Conservation (phyloP, 2,329 filamentous ascomycete species). For the Arachnopeziza araneosa region DNA sequence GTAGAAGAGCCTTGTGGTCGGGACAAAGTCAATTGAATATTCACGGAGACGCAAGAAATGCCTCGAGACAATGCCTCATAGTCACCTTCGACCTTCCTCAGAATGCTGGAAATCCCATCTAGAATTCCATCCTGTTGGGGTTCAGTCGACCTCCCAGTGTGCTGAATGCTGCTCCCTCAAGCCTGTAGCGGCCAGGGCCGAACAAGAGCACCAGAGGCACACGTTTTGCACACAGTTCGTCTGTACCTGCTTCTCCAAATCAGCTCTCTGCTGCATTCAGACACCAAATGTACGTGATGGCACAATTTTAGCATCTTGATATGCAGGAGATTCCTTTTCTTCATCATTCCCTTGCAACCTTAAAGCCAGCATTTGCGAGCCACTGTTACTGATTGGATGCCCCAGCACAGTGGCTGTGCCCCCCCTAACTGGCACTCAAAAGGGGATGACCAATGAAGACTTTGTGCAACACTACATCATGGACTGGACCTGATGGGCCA, state of each 20-base stretch:
- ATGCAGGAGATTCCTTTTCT: not conserved
- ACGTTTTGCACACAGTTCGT: not conserved
- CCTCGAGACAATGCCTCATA: not conserved
- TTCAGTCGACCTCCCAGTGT: not conserved
- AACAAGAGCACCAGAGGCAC: not conserved
- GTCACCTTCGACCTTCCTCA: too few species aligned
- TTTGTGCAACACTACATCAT: not conserved
- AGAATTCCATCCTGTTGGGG: not conserved
- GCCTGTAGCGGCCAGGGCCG: not conserved
- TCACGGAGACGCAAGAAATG: not conserved
- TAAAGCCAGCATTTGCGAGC: not conserved
- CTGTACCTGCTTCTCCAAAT: not conserved
- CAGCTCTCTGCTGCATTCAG: not conserved
- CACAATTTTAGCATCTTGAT: not conserved
- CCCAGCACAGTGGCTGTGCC: not conserved
- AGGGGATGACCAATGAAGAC: not conserved
- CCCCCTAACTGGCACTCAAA: not conserved
- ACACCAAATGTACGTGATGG: not conserved
- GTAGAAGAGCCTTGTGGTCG: not conserved
- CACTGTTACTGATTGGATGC: not conserved
- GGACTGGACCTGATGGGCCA: too few species aligned
- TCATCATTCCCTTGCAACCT: not conserved
- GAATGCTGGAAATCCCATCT: too few species aligned
- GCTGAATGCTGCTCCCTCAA: not conserved
- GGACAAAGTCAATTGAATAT: not conserved